These are phyloP conservation scores for Cardamine resedifolia DNA, from an alignment of 345 rosid species.

Conservation along the genomic window DNA sequence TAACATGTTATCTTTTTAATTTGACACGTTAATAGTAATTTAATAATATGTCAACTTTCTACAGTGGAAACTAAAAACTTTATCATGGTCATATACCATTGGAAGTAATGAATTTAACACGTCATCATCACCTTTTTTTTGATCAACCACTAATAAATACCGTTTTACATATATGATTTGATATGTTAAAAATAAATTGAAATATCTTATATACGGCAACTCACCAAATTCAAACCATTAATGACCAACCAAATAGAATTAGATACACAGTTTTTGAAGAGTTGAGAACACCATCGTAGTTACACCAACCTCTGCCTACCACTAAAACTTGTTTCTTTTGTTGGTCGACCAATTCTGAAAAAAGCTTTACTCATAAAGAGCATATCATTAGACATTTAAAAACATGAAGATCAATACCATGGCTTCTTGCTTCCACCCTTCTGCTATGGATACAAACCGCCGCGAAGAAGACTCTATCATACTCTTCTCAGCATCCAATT, in stretches of 20 bases:
- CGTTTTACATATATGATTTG: not conserved
- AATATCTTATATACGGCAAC: not conserved
- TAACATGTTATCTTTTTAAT: not conserved
- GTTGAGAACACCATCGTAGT: not conserved
- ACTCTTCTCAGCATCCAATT: conserved; percentile 69
- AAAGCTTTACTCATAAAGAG: not conserved
- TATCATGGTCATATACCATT: not conserved
- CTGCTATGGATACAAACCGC: conserved; percentile 17
- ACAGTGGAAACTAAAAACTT: too few species aligned
- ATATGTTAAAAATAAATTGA: not conserved
- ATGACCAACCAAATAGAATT: conserved; percentile 16
- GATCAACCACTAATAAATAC: conserved; percentile 21
- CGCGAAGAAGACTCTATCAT: conserved; percentile 60
- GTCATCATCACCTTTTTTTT: conserved; percentile 4
- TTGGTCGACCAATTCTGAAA: conserved; percentile 32
- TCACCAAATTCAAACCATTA: conserved; percentile 13
- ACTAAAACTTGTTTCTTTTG: conserved; percentile 20
- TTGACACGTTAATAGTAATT: too few species aligned
- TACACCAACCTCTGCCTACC: conserved; percentile 41
- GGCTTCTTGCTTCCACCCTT: conserved; percentile 55
- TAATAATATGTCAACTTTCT: too few species aligned
- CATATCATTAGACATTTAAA: not conserved
- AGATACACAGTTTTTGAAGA: conserved; percentile 13
- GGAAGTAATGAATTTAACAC: not conserved
- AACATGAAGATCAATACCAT: conserved; percentile 32